Conservation (phyloP, 2,329 filamentous ascomycete genomes). For the Colletotrichum sp. region DNA sequence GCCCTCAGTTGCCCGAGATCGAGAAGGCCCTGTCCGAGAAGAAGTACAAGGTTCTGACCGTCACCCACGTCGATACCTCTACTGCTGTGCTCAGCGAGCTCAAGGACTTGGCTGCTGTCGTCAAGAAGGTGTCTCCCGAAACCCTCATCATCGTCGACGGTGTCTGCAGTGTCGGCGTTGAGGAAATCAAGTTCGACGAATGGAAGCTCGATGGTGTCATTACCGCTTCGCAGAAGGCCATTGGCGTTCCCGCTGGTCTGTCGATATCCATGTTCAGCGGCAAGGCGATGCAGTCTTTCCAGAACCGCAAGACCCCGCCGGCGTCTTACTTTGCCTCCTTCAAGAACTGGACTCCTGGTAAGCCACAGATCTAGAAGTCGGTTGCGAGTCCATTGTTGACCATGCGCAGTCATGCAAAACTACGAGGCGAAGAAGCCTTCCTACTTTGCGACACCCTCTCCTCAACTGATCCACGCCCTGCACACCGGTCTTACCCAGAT, state of each 20-base stretch:
- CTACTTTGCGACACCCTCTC: conserved; percentile 96
- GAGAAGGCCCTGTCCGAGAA: conserved; percentile 89
- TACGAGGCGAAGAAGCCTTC: conserved; percentile 98
- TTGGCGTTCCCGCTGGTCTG: conserved; percentile 91
- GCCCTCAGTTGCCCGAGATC: conserved; percentile 85
- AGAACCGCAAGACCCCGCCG: conserved; percentile 81
- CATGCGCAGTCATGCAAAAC: conserved; percentile 84
- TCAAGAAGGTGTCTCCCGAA: conserved; percentile 86
- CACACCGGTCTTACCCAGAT: conserved; percentile 90
- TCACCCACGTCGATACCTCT: conserved; percentile 97
- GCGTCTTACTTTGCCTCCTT: conserved; percentile 94
- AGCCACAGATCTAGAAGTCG: conserved; percentile 30
- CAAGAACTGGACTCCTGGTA: conserved; percentile 95
- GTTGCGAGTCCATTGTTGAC: background rate
- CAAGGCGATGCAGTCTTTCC: conserved; percentile 80
- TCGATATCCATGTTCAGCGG: conserved; percentile 95
- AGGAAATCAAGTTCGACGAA: conserved; percentile 95
- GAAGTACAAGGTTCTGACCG: conserved; percentile 91
- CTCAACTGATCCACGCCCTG: conserved; percentile 90
- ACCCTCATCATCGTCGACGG: conserved; percentile 94
- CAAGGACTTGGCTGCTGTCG: conserved; percentile 80
- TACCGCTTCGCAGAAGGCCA: conserved; percentile 95
- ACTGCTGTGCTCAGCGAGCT: conserved; percentile 95
- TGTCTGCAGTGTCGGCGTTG: conserved; percentile 94
- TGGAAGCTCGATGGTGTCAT: conserved; percentile 94